These are phyloP conservation scores for Pseudozyma sp. DNA, from an alignment of 1,284 basidiomycete species.

Conservation along the genomic window DNA sequence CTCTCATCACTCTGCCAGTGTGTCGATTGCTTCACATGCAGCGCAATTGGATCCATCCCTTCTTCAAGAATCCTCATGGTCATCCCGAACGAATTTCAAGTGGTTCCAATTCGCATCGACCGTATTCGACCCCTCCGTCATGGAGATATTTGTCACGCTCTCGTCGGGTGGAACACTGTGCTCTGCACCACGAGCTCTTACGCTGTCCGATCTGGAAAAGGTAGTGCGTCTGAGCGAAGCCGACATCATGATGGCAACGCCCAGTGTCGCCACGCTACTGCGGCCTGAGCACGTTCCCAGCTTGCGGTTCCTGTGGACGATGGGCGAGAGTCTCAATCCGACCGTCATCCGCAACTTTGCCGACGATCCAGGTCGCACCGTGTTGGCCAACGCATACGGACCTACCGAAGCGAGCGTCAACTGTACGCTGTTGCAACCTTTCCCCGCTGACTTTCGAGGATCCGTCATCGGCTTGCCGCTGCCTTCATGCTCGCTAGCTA, in stretches of 20 bases:
- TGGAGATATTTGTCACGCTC: slow-evolving; percentile 38
- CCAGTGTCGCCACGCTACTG: slow-evolving; percentile 27
- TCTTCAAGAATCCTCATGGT: not conserved
- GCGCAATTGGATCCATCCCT: slow-evolving; percentile 9
- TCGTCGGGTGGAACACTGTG: slow-evolving; percentile 23
- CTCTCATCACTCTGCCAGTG: slow-evolving; percentile 15
- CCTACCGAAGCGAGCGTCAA: slow-evolving; percentile 37
- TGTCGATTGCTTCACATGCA: slow-evolving; percentile 23
- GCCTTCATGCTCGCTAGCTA: slow-evolving; percentile 22
- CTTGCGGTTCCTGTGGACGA: slow-evolving; percentile 27
- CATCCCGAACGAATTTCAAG: slow-evolving; percentile 6
- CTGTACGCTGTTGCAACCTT: slow-evolving; percentile 28
- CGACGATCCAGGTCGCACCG: not conserved
- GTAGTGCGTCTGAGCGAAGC: slow-evolving; percentile 17
- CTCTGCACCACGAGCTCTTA: slow-evolving; percentile 19
- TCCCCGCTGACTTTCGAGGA: slow-evolving; percentile 20
- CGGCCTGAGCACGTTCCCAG: slow-evolving; percentile 12
- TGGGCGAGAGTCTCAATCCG: slow-evolving; percentile 26
- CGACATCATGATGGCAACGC: slow-evolving; percentile 44
- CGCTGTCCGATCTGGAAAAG: slow-evolving; percentile 22
- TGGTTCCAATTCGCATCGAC: slow-evolving; percentile 42
- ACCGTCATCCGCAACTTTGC: slow-evolving; percentile 26
- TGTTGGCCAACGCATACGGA: slow-evolving; percentile 32
- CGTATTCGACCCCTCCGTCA: slow-evolving; percentile 35
- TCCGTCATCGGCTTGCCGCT: slow-evolving; percentile 27